Evolutionary conservation across 371 early-diverging fungal species (phyloP), one percentile per base, ranked within the genome.

Genomic region (Furculomyces boomerangus): DNA sequence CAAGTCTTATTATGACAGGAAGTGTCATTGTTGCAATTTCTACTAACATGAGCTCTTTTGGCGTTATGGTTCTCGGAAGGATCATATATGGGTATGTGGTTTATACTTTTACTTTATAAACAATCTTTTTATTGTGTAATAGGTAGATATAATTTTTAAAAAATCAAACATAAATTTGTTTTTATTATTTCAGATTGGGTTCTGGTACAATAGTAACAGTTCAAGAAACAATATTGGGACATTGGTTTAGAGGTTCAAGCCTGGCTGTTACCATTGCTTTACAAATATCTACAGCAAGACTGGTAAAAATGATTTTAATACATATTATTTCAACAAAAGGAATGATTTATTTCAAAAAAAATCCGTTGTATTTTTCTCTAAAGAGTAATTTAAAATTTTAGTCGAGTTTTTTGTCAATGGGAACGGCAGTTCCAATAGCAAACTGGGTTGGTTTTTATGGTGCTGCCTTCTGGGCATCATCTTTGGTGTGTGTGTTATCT

Each of bases 241-340:
- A 81, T 61, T 83, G 83, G 83, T 83, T 83, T 58, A 70, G 63
- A 28, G 80, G 81, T 43, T 70, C 76, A 26, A 76, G 78, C 3
- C 61, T 83, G 27, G 75, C 82, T 14, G 70, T 71, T 16, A 75
- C 74, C 7, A 72, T 83, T 30, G 81, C 78, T 2, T 56, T 83
- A 22, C 76, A 81, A 71, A 60, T 83, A 41, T 77, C 83, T 5
- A 70, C 76, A 50, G 75, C 83, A 52, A 72, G 83, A 37, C 59
- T 83, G 27, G 79, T 46, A n/a, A n/a, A n/a, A n/a, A n/a, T n/a
- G n/a, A n/a, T n/a, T n/a, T n/a, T n/a, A n/a, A n/a, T n/a, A n/a
- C n/a, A n/a, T n/a, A n/a, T n/a, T n/a, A n/a, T n/a, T n/a, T n/a
- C n/a, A n/a, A n/a, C n/a, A n/a, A n/a, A n/a, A n/a, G n/a, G n/a